Conservation (phyloP, 2,329 filamentous ascomycete genomes). For the Colletotrichum sp. region DNA sequence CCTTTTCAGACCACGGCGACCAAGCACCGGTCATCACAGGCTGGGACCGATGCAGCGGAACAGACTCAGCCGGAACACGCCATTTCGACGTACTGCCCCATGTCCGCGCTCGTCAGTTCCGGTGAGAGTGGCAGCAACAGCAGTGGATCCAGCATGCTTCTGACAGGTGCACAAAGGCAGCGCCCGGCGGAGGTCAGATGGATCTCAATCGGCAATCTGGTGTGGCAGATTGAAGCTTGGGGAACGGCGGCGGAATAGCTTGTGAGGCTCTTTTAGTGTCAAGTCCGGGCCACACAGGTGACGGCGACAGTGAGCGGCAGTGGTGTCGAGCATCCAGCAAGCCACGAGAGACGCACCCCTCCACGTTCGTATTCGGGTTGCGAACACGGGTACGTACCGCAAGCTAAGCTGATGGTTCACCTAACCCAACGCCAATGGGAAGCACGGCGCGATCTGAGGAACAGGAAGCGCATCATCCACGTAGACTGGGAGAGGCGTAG, state of each 20-base stretch:
- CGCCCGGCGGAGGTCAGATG: conserved; percentile 8
- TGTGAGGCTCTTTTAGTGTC: background rate
- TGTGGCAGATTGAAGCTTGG: background rate
- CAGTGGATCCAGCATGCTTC: background rate
- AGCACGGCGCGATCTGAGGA: background rate
- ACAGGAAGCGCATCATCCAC: background rate
- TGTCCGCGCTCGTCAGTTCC: background rate
- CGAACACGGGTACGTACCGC: background rate
- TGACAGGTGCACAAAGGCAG: conserved; percentile 6
- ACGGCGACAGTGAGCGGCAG: background rate
- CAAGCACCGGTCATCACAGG: background rate
- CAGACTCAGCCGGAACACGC: background rate
- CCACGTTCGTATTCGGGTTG: conserved; percentile 21
- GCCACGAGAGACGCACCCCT: background rate
- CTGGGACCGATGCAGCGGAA: background rate
- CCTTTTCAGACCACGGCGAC: background rate
- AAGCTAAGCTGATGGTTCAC: background rate
- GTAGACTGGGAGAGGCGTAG: background rate
- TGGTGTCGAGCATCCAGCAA: background rate
- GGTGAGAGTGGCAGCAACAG: background rate
- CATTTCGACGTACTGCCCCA: background rate
- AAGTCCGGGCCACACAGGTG: background rate
- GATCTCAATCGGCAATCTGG: conserved; percentile 19
- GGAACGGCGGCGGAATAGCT: background rate
- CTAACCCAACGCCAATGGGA: background rate